phyloP scores from a whole-genome alignment of 1,284 basidiomycete genomes.

The Wallemia hederae region DNA sequence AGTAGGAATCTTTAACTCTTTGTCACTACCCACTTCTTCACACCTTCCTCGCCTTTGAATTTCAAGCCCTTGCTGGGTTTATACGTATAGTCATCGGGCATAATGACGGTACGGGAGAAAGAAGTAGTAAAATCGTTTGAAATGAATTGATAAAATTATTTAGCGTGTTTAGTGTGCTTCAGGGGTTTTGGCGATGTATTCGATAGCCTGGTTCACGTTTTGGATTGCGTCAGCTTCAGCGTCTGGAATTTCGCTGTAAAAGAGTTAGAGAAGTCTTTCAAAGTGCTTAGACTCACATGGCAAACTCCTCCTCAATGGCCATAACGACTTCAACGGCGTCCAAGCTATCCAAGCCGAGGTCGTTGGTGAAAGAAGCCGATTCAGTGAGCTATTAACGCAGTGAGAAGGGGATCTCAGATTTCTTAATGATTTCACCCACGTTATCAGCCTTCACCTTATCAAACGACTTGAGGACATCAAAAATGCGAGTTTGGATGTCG shows the following conservation, averaged over 20 bases:
- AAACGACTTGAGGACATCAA: constrained; percentile 73
- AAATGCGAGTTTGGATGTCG: constrained; percentile 47
- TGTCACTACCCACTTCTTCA: background rate
- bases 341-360: constrained; percentile 85
- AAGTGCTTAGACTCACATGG: constrained; percentile 10
- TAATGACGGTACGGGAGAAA: background rate
- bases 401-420: constrained; percentile 2
- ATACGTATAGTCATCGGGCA: background rate
- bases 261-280: background rate
- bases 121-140: background rate
- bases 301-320: constrained; percentile 87
- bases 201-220: constrained; percentile 80
- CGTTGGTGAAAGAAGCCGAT: constrained; percentile 46
- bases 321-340: constrained; percentile 97
- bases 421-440: constrained; percentile 21
- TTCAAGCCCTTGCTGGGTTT: background rate
- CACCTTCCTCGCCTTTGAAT: background rate
- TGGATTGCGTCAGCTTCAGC: constrained; percentile 93
- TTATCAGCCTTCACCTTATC: constrained; percentile 75
- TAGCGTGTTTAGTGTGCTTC: constrained; percentile 23
- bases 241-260: constrained; percentile 79
- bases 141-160: constrained; percentile 6
- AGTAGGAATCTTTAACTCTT: no score
- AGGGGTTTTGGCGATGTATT: constrained; percentile 86
- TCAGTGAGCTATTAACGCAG: constrained; percentile 29